Base-by-base conservation (phyloP, 2,329 filamentous ascomycete genomes). In the Cercospora berteroae region DNA sequence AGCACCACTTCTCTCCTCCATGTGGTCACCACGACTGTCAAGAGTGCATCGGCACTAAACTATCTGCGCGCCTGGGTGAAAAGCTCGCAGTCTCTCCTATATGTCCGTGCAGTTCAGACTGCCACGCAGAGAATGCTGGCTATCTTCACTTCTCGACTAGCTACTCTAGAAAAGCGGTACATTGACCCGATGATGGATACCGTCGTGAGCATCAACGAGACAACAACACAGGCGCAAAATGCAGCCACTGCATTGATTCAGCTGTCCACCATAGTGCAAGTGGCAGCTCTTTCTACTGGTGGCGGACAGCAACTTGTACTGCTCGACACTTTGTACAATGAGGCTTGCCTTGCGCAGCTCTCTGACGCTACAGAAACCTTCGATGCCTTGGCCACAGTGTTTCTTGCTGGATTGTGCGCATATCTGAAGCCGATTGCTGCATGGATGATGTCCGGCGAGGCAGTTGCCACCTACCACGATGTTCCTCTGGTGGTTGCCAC, bases 361-460 rank as follows among this genome's bases (percentile, higher is more conserved):
- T 85, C 87, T 16, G 90, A 90, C 1, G 87, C 92, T 64, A 81
- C 83, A 1, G 77, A 77, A 0, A 81, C 86, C 0, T 95, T 92
- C 74, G 78, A 81, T 44, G 88, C 86, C 44, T 81, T 95, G 5
- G 87, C 88, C 1, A 81, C 81, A 0, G 83, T 95, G 3, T 95
- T 97, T 75, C 89, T 95, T 64, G 86, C 90, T 56, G 96, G 92
- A 75, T 90, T 97, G 67, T 87, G 89, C 66, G 88, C 92, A 1
- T 98, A 97, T 77, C 83, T 96, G 42, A 88, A 88, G 44, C 92
- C 93, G 0, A 90, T 97, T 55, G 86, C 89, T 39, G 81, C 84
- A 16, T 98, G 94, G 94, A 94, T 97, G 88, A 88, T 92, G 73
- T 85, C 87, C 42, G 94, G 94, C 0, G 86, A 88, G 63, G 80